These are phyloP conservation scores for Pyricularia pennisetigena DNA, from an alignment of 2,329 filamentous ascomycete genomes.

Conservation along the genomic window DNA sequence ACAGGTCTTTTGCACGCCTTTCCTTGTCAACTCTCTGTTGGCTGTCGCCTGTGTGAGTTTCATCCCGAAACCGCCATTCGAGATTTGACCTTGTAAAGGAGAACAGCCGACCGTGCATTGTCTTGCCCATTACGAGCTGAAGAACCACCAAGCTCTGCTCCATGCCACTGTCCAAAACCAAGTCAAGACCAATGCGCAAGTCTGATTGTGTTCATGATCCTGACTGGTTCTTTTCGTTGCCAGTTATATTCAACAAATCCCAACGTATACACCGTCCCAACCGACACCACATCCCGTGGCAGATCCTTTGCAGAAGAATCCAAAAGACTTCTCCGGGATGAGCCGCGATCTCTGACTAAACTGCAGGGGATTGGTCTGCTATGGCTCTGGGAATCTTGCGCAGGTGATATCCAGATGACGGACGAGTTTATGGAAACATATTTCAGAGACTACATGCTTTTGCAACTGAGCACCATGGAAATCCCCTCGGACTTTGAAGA, in stretches of 20 bases:
- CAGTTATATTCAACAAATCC: conserved; percentile 4
- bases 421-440: background rate
- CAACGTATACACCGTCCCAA: background rate
- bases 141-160: background rate
- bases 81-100: background rate
- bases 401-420: conserved; percentile 7
- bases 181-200: background rate
- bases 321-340: conserved; percentile 3
- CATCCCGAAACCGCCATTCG: background rate
- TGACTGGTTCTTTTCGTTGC: background rate
- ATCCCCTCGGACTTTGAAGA: background rate
- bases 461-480: background rate
- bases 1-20: conserved; percentile 12
- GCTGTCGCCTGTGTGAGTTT: conserved; percentile 12
- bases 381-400: conserved; percentile 10
- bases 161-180: background rate
- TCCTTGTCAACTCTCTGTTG: conserved; percentile 14
- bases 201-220: background rate
- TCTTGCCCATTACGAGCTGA: background rate
- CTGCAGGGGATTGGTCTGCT: conserved; percentile 12
- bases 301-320: conserved; percentile 6
- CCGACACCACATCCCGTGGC: conserved; percentile 1
- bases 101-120: background rate
- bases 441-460: background rate
- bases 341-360: conserved; percentile 7